phyloP scores from a whole-genome alignment of 306 rosid species.

The Bauhinia variegata region DNA sequence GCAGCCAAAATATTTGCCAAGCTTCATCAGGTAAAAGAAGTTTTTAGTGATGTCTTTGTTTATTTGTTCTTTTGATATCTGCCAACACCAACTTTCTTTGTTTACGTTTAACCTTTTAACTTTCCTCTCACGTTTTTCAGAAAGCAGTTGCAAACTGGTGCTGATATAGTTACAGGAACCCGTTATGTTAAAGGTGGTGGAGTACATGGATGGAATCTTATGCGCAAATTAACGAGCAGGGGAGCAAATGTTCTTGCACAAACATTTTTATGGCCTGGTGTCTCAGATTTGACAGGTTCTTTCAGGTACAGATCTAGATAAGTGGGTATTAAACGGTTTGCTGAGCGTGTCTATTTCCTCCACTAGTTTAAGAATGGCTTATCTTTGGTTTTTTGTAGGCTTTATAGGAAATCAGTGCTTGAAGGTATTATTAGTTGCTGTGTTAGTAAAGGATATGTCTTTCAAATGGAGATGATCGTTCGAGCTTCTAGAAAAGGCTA shows the following conservation, averaged over 20 bases:
- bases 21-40: conserved; percentile 70
- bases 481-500: conserved; percentile 93
- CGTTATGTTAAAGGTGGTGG: conserved; percentile 95
- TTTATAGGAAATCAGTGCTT: conserved; percentile 81
- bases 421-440: conserved; percentile 90
- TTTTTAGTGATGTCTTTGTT: conserved; percentile 13
- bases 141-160: conserved; percentile 79
- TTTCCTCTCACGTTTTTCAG: conserved; percentile 37
- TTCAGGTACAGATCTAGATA: conserved; percentile 61
- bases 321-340: conserved; percentile 27
- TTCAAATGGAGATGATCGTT: conserved; percentile 99
- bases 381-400: conserved; percentile 53
- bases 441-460: conserved; percentile 95
- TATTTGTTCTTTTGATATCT: conserved; percentile 17
- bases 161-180: conserved; percentile 92
- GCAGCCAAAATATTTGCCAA: conserved; percentile 95
- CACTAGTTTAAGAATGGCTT: conserved; percentile 33
- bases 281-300: conserved; percentile 96
- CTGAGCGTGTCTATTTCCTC: conserved; percentile 27
- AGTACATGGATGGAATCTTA: conserved; percentile 99
- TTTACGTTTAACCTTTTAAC: conserved; percentile 8
- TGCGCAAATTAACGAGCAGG: conserved; percentile 97
- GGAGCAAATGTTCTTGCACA: conserved; percentile 99
- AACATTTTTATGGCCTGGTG: conserved; percentile 96
- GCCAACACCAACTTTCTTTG: neutral